Evolutionary conservation across 2,329 filamentous ascomycete species (phyloP).

Genomic region (Fusarium sarcochroum): DNA sequence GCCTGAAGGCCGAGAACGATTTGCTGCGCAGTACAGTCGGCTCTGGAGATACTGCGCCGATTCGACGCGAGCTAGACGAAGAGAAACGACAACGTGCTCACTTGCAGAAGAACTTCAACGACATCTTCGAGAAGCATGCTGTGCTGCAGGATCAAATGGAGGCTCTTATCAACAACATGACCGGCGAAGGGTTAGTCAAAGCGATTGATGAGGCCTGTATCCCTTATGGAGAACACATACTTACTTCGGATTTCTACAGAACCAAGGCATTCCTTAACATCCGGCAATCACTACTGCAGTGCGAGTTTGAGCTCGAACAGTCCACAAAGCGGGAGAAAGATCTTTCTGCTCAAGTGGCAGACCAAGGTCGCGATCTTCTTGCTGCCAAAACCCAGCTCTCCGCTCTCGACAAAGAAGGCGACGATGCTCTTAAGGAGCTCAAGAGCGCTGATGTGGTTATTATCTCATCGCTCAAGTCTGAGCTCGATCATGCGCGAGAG

Average conservation of each 20-base stretch:
- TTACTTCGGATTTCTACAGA: conserved; percentile 64
- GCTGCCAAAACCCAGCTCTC: conserved; percentile 67
- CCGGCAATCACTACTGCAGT: conserved; percentile 62
- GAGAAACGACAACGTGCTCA: conserved; percentile 64
- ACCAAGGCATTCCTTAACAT: conserved; percentile 67
- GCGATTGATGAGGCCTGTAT: conserved; percentile 52
- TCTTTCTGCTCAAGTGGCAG: conserved; percentile 64
- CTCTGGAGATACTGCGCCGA: conserved; percentile 66
- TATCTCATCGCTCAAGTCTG: conserved; percentile 69
- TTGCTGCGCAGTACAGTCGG: conserved; percentile 69
- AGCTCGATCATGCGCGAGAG: conserved; percentile 68
- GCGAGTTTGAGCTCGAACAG: conserved; percentile 63
- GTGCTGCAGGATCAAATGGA: conserved; percentile 71
- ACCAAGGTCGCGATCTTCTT: conserved; percentile 69
- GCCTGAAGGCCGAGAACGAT: conserved; percentile 73
- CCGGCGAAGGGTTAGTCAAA: conserved; percentile 69
- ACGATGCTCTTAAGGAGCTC: conserved; percentile 69
- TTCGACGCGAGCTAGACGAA: conserved; percentile 70
- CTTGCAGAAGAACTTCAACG: conserved; percentile 68
- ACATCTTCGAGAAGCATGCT: conserved; percentile 70
- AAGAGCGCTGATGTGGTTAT: conserved; percentile 72
- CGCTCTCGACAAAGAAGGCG: conserved; percentile 67
- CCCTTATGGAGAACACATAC: conserved; percentile 52
- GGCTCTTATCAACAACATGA: conserved; percentile 65
- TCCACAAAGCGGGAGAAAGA: conserved; percentile 59